Percentiles rank a stretch among this genome's conserved stretches.
Evolutionary conservation across 805 yeast genomes (phyloP).

Genomic region (Metschnikowia dekortorum): DNA sequence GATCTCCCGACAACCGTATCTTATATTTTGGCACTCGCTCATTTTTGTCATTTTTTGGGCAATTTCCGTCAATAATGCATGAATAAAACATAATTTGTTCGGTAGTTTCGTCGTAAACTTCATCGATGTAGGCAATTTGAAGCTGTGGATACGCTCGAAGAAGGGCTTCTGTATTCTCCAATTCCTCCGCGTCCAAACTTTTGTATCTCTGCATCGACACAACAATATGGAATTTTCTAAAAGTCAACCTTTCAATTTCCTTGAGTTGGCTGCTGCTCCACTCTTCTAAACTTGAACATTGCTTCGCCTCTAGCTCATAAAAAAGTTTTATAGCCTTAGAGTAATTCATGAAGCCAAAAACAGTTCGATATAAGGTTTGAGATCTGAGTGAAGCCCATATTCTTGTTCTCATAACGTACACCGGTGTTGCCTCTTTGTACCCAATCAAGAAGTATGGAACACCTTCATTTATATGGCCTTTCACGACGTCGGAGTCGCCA

Average conservation of each 20-base stretch:
- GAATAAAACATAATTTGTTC: constrained; percentile 65
- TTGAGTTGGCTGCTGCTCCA: constrained; percentile 8
- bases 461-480: not conserved
- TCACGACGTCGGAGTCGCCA: constrained; percentile 1
- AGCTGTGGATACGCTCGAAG: constrained; percentile 80
- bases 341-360: constrained; percentile 97
- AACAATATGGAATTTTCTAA: constrained; percentile 74
- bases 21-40: constrained; percentile 65
- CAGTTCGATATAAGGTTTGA: constrained; percentile 94
- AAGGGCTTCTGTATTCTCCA: constrained; percentile 75
- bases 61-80: constrained; percentile 76
- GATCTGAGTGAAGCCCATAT: constrained; percentile 98
- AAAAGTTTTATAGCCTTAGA: constrained; percentile 91
- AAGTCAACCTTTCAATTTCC: constrained; percentile 53
- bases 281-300: constrained; percentile 19
- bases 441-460: constrained; percentile 93
- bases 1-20: constrained; percentile 77
- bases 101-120: constrained; percentile 70
- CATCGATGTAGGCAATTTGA: constrained; percentile 90
- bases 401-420: constrained; percentile 91
- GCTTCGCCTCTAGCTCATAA: constrained; percentile 93
- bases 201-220: constrained; percentile 85
- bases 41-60: constrained; percentile 54
- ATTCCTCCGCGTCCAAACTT: constrained; percentile 66
- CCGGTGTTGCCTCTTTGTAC: constrained; percentile 96